Evolutionary conservation across 2,329 filamentous ascomycete genomes (phyloP), one percentile per base, ranked within the genome.

Genomic region (Dactylellina haptotyla): DNA sequence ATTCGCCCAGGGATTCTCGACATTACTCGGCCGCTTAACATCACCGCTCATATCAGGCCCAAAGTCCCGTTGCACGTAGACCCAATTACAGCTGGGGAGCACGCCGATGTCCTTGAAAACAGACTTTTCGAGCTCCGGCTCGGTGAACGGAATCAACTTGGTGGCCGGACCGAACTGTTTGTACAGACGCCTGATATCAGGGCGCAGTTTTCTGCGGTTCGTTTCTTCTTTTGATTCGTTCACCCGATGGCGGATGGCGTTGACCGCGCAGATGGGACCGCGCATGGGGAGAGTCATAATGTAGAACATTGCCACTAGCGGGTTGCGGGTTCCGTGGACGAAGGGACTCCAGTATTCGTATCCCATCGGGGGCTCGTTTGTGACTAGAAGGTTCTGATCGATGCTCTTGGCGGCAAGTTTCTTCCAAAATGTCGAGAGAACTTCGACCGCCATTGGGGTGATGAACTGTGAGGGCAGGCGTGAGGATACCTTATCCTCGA

Each of bases 401-500:
- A 61, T 37, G 14, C 64, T 56, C n/a, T 46, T 54, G 25, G 1
- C 14, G 9, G 56, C 56, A 12, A 69, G 25, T 14, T 56, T 56
- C 28, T 48, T 56, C 64, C 64, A 69, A 23, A 69, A 69, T 4
- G 28, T 4, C 3, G 26, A 18, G 9, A 69, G 23, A 18, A 69
- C 20, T n/a, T 45, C 48, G 6, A 69, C 25, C 39, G 56, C 56
- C 56, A 69, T 54, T 2, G 64, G 64, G 25, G 48, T 62, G 34
- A 69, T 39, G 9, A 53, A 26, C 32, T 59, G 43, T 2, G 18
- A 32, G 1, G 53, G 62, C 14, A 45, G n/a, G 23, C 34, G 32
- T 16, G 41, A 45, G 20, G 50, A 26, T 48, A 10, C 28, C 16
- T 32, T 41, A 20, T 30, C 45, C n/a, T 45, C 51, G 23, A 28